These are phyloP conservation scores for Arthrocladium fulminans DNA, from an alignment of 2,329 filamentous ascomycete genomes.

Conservation along the genomic window DNA sequence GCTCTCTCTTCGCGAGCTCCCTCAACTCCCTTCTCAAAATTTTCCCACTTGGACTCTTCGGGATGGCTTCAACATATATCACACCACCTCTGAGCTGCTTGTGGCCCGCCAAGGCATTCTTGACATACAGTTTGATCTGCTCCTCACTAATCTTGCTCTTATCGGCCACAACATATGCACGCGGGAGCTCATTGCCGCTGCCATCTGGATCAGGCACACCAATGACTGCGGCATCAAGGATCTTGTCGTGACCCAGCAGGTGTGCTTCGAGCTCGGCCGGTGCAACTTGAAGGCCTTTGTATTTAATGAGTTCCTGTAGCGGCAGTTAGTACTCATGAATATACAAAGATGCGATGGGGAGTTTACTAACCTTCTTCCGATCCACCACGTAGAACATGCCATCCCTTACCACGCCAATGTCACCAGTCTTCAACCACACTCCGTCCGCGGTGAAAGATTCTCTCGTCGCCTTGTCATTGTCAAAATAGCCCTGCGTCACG, in stretches of 20 bases:
- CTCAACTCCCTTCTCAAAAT: conserved; percentile 30
- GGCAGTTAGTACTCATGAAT: no score
- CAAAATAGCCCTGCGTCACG: conserved; percentile 30
- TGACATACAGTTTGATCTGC: conserved; percentile 27
- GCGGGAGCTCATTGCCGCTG: conserved; percentile 32
- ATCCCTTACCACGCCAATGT: conserved; percentile 66
- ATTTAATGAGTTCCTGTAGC: conserved; percentile 38
- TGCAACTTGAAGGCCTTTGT: conserved; percentile 48
- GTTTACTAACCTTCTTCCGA: conserved; percentile 64
- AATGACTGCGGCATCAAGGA: conserved; percentile 41
- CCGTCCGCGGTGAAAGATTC: conserved; percentile 39
- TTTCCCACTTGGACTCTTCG: conserved; percentile 33
- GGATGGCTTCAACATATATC: conserved; percentile 29
- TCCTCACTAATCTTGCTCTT: conserved; percentile 23
- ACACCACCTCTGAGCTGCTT: conserved; percentile 31
- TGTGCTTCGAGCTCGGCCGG: conserved; percentile 42
- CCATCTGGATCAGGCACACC: conserved; percentile 29
- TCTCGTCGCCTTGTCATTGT: conserved; percentile 17
- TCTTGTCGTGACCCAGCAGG: conserved; percentile 32
- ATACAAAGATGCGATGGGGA: no score
- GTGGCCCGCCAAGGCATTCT: conserved; percentile 25
- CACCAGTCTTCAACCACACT: conserved; percentile 83
- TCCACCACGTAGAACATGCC: conserved; percentile 91
- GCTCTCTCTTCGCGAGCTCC: conserved; percentile 23
- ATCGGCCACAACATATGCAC: conserved; percentile 36